phyloP scores from a whole-genome alignment of 371 early-diverging fungal species.

The Haplosporangium sp. region DNA sequence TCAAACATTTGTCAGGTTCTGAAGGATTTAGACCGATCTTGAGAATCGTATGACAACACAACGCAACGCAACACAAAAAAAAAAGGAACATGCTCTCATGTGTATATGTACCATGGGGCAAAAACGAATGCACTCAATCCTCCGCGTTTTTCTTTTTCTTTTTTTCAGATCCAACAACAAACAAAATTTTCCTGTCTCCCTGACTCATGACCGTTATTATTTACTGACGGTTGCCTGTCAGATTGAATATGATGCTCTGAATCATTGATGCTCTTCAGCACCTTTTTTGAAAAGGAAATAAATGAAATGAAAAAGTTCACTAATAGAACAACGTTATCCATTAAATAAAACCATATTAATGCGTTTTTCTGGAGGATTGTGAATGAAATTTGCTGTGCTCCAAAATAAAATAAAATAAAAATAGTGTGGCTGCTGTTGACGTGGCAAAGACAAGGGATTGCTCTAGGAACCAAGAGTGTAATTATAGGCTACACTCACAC shows the following conservation, averaged over 20 bases:
- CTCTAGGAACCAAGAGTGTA: background rate
- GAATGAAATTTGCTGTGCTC: constrained; percentile 1
- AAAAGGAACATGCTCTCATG: background rate
- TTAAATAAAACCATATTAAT: no score
- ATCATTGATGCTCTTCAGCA: background rate
- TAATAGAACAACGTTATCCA: no score
- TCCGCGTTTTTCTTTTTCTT: background rate
- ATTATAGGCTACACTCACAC: background rate
- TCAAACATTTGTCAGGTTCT: no score
- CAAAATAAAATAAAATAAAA: background rate
- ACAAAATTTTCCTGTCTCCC: background rate
- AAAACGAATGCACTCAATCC: background rate
- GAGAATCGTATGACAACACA: no score
- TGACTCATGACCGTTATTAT: background rate
- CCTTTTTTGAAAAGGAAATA: background rate
- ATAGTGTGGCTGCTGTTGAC: background rate
- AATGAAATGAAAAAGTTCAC: no score
- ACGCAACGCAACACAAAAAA: no score
- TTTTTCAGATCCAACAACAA: background rate
- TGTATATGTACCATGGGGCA: background rate
- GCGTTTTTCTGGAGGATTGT: background rate
- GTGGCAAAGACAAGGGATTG: no score
- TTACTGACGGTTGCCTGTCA: background rate
- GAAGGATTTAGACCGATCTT: no score
- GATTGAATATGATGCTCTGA: background rate